phyloP scores from a whole-genome alignment of 75 land plant genomes.

The Cupressus sempervirens region DNA sequence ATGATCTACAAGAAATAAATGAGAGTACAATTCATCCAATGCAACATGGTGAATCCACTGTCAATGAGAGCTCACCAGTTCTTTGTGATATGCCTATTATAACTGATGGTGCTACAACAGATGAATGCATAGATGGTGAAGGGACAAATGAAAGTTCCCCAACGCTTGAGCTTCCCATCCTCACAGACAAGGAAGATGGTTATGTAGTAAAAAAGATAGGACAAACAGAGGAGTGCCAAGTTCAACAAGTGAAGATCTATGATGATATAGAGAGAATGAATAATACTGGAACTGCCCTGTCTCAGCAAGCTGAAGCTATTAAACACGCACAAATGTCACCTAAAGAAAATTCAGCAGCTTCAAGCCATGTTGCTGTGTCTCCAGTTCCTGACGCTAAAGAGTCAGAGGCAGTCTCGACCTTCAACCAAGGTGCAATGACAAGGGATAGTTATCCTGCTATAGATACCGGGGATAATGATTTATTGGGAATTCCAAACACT shows the following conservation, averaged over 20 bases:
- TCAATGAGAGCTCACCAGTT: neutral
- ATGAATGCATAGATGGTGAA: neutral
- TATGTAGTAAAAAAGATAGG: neutral
- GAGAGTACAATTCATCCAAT: neutral
- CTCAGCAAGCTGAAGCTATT: neutral
- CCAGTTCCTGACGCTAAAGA: neutral
- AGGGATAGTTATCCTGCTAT: neutral
- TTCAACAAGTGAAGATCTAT: neutral
- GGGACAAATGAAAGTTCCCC: neutral
- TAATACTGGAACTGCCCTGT: no score
- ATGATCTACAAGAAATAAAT: neutral
- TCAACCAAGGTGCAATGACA: neutral
- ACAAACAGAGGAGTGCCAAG: neutral
- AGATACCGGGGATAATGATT: neutral
- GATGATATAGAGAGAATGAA: no score
- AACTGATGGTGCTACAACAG: neutral
- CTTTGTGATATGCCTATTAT: neutral
- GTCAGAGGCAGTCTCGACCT: neutral
- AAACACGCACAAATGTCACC: neutral
- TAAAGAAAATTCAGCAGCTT: neutral
- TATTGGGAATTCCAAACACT: neutral
- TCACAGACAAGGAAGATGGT: neutral
- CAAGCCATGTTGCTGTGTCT: neutral
- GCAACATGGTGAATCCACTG: neutral
- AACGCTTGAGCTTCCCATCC: neutral